A percentile compares a stretch with the other conserved stretches of the same genome.
Evolutionary conservation across 1,139 yeast species (phyloP).

Genomic region (Magnusiomyces fungicola): DNA sequence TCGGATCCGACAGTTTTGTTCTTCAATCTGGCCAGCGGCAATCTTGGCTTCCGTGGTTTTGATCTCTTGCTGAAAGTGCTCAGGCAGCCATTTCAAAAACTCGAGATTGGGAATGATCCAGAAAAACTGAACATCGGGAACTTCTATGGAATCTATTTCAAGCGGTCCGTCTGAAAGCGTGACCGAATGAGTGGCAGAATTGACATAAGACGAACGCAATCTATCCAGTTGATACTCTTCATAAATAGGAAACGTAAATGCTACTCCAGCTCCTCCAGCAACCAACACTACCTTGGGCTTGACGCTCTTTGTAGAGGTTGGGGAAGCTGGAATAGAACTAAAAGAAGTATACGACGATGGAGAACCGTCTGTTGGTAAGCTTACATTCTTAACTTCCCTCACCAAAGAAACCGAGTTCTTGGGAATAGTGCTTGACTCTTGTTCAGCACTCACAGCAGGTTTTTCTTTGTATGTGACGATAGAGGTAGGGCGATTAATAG

Average conservation of each 20-base stretch:
- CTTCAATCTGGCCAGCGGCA: slow-evolving; percentile 2
- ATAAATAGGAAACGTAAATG: slow-evolving; percentile 26
- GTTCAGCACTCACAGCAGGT: no score
- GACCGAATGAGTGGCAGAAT: background rate
- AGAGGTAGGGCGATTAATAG: background rate
- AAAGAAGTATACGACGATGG: no score
- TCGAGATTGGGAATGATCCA: slow-evolving; percentile 25
- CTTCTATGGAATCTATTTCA: background rate
- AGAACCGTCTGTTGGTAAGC: no score
- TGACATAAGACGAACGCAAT: background rate
- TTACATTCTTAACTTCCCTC: no score
- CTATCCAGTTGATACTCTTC: slow-evolving; percentile 18
- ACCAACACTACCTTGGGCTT: slow-evolving; percentile 20
- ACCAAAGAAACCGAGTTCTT: no score
- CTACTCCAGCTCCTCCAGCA: slow-evolving; percentile 29
- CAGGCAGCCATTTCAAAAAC: slow-evolving; percentile 21
- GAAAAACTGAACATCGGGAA: slow-evolving; percentile 18
- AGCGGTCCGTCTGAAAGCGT: background rate
- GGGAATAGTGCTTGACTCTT: no score
- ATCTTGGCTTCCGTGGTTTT: background rate
- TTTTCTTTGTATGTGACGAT: background rate
- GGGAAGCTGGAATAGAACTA: no score
- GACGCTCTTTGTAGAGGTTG: background rate
- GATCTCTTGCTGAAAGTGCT: slow-evolving; percentile 6
- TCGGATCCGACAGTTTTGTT: slow-evolving; percentile 8